Percentiles rank a stretch among this genome's conserved stretches.
phyloP scores from a whole-genome alignment of 1,139 yeast genomes.

The Yamadazyma membranifaciens region DNA sequence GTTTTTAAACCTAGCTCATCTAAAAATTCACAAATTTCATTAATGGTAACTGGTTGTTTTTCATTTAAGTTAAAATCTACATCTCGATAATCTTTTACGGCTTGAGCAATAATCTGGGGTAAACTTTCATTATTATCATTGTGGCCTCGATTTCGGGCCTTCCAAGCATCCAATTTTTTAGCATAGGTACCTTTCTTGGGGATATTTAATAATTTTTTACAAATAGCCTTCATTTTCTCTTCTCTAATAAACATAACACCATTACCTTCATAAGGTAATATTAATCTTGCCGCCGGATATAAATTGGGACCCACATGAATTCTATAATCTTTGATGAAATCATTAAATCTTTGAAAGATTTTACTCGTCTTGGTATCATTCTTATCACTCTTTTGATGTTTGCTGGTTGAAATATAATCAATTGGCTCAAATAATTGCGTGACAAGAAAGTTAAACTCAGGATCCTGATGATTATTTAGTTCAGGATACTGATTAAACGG shows the following conservation, averaged over 20 bases:
- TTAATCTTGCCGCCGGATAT: constrained; percentile 62
- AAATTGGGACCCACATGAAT: constrained; percentile 67
- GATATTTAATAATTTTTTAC: constrained; percentile 34
- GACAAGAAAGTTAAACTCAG: constrained; percentile 29
- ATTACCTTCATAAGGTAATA: constrained; percentile 61
- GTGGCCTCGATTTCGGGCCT: constrained; percentile 15
- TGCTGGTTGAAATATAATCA: constrained; percentile 23
- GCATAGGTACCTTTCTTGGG: constrained; percentile 37
- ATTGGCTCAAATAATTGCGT: constrained; percentile 32
- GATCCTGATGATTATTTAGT: constrained; percentile 21
- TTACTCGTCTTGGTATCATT: constrained; percentile 25
- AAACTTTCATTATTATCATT: background rate
- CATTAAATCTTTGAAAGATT: constrained; percentile 25
- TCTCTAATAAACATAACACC: constrained; percentile 57
- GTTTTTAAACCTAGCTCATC: constrained; percentile 46
- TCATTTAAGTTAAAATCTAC: background rate
- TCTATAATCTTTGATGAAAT: constrained; percentile 62
- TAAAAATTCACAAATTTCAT: constrained; percentile 54
- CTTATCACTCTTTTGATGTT: constrained; percentile 23
- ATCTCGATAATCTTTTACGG: constrained; percentile 5
- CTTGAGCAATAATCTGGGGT: constrained; percentile 11
- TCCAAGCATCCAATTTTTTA: constrained; percentile 38
- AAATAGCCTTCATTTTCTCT: constrained; percentile 43
- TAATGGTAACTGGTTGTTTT: constrained; percentile 2
- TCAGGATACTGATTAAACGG: constrained; percentile 4